phyloP scores from a whole-genome alignment of 805 yeast genomes.

The Candida maltosa region DNA sequence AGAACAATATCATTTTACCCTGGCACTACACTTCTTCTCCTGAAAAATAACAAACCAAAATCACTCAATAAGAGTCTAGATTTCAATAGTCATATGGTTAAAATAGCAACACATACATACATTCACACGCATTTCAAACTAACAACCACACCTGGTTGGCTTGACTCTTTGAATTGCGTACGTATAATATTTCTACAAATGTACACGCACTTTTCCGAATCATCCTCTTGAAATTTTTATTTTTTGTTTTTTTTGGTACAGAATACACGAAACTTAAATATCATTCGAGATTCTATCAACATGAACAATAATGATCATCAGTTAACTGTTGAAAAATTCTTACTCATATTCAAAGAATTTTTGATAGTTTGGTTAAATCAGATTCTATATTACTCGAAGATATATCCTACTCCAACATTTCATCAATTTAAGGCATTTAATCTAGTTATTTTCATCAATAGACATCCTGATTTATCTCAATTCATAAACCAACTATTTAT shows the following conservation, averaged over 20 bases:
- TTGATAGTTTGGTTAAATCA: slow-evolving; percentile 51
- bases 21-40: too few species aligned
- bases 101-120: too few species aligned
- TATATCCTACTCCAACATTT: slow-evolving; percentile 55
- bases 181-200: too few species aligned
- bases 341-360: slow-evolving; percentile 44
- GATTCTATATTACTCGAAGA: slow-evolving; percentile 46
- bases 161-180: too few species aligned
- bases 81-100: too few species aligned
- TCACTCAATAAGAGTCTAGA: too few species aligned
- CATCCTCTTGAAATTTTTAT: neutral
- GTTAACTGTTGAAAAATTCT: slow-evolving; percentile 14
- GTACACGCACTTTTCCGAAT: too few species aligned
- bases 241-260: neutral
- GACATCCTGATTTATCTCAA: slow-evolving; percentile 45
- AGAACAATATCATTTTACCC: too few species aligned
- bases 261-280: neutral
- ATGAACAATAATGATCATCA: neutral
- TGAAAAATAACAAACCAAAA: too few species aligned
- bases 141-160: too few species aligned
- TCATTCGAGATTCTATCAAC: neutral
- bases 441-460: slow-evolving; percentile 35
- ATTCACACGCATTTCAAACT: too few species aligned
- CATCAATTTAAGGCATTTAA: slow-evolving; percentile 39
- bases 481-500: slow-evolving; percentile 40